Percentiles rank a stretch among this genome's conserved stretches.
These are phyloP conservation scores for Syncephalastrum contaminatum DNA, from an alignment of 371 early-diverging fungal species.

Conservation along the genomic window DNA sequence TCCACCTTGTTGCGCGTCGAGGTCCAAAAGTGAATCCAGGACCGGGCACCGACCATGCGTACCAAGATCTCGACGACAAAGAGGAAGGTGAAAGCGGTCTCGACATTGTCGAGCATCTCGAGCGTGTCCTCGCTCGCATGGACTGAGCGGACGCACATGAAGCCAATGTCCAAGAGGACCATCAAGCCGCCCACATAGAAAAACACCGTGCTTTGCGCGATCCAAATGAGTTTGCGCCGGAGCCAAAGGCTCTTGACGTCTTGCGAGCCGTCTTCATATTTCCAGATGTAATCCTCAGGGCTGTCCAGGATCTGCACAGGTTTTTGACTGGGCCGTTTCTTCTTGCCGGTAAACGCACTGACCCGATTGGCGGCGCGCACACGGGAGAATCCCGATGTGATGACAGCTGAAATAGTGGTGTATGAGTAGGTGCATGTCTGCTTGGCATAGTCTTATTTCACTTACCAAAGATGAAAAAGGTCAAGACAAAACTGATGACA, in stretches of 20 bases:
- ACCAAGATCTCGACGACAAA: conserved; percentile 53
- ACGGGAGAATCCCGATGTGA: conserved; percentile 60
- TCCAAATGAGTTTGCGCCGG: conserved; percentile 31
- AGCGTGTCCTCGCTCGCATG: conserved; percentile 33
- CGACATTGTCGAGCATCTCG: conserved; percentile 42
- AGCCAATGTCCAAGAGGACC: conserved; percentile 44
- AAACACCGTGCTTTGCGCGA: conserved; percentile 47
- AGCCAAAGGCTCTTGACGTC: conserved; percentile 28
- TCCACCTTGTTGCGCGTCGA: conserved; percentile 48
- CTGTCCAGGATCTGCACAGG: conserved; percentile 19
- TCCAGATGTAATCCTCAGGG: conserved; percentile 40
- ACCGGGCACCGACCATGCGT: conserved; percentile 46
- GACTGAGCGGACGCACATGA: conserved; percentile 57
- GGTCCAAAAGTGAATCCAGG: conserved; percentile 53
- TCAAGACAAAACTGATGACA: conserved; percentile 53
- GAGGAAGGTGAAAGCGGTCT: conserved; percentile 50
- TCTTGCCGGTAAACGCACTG: conserved; percentile 56
- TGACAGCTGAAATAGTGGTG: conserved; percentile 41
- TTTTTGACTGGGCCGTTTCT: conserved; percentile 16
- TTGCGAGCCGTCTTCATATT: conserved; percentile 36
- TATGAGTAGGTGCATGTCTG: background rate
- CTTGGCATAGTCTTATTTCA: no score
- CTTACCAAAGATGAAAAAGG: conserved; percentile 57
- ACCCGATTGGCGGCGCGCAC: conserved; percentile 51
- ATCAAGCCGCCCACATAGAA: conserved; percentile 49